Evolutionary conservation across 2,329 filamentous ascomycete species (phyloP).

Genomic region (Pseudogymnoascus sp.): DNA sequence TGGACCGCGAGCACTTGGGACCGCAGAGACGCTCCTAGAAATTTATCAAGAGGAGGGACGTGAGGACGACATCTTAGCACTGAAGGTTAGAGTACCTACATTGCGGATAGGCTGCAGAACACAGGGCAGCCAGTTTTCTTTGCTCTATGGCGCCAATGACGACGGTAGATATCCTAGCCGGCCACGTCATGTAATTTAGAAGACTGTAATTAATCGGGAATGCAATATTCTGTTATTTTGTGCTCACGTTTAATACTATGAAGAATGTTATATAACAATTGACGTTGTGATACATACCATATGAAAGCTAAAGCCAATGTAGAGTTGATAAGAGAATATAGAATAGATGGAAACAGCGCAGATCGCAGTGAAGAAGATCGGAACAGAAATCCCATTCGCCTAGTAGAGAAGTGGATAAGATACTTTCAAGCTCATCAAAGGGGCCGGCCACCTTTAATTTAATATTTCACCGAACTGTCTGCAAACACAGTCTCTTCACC

Average conservation of each 20-base stretch:
- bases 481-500: neutral
- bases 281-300: neutral
- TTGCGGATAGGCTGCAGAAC: neutral
- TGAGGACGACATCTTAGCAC: neutral
- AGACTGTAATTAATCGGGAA: neutral
- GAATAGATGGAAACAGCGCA: too few relatives aligned
- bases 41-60: neutral
- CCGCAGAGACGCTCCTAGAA: neutral
- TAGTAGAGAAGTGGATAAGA: too few relatives aligned
- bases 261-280: neutral
- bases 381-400: too few relatives aligned
- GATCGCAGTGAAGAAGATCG: too few relatives aligned
- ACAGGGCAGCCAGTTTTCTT: neutral
- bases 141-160: neutral
- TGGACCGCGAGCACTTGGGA: conserved; percentile 7
- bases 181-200: neutral
- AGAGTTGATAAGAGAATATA: too few relatives aligned
- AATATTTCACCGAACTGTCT: neutral
- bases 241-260: neutral
- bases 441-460: neutral
- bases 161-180: neutral
- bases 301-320: too few relatives aligned
- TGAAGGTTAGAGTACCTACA: neutral
- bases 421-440: too few relatives aligned
- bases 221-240: neutral